Evolutionary conservation across 2,329 filamentous ascomycete species (phyloP).

Genomic region (Fusarium palustre): DNA sequence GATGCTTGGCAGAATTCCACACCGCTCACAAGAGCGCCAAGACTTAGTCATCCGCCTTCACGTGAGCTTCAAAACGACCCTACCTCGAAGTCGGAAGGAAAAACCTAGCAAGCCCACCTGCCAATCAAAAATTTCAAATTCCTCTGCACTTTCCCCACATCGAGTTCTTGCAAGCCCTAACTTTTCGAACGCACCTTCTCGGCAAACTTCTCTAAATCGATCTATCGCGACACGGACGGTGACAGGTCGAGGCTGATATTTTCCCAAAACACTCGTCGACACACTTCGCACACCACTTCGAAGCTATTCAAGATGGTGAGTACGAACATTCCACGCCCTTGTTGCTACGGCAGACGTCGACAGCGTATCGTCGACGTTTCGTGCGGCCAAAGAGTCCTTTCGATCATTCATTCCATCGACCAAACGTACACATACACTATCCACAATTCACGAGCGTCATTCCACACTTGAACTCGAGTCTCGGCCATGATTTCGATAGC

Average conservation of each 20-base stretch:
- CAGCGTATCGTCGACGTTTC: conserved; percentile 28
- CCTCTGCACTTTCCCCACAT: conserved; percentile 34
- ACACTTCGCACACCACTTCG: conserved; percentile 57
- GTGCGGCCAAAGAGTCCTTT: conserved; percentile 25
- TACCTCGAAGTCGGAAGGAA: not conserved
- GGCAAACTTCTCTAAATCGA: conserved; percentile 53
- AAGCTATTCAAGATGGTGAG: conserved; percentile 64
- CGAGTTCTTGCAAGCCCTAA: conserved; percentile 52
- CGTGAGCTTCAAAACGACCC: conserved; percentile 40
- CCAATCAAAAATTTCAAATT: conserved; percentile 52
- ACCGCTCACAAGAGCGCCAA: conserved; percentile 45
- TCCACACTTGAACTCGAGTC: conserved; percentile 20
- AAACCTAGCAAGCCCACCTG: conserved; percentile 18
- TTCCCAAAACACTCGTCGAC: conserved; percentile 54
- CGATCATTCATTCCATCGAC: conserved; percentile 41
- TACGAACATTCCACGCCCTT: conserved; percentile 44
- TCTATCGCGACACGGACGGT: conserved; percentile 53
- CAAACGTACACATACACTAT: conserved; percentile 25
- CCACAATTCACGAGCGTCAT: conserved; percentile 39
- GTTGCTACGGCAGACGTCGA: conserved; percentile 28
- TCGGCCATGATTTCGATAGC: conserved; percentile 29
- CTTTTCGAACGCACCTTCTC: conserved; percentile 53
- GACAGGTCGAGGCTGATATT: conserved; percentile 53
- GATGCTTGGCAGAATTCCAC: conserved; percentile 43
- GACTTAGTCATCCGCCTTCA: conserved; percentile 20